Conservation (phyloP, 2,329 filamentous ascomycete genomes). For the Xylaria hypoxylon region DNA sequence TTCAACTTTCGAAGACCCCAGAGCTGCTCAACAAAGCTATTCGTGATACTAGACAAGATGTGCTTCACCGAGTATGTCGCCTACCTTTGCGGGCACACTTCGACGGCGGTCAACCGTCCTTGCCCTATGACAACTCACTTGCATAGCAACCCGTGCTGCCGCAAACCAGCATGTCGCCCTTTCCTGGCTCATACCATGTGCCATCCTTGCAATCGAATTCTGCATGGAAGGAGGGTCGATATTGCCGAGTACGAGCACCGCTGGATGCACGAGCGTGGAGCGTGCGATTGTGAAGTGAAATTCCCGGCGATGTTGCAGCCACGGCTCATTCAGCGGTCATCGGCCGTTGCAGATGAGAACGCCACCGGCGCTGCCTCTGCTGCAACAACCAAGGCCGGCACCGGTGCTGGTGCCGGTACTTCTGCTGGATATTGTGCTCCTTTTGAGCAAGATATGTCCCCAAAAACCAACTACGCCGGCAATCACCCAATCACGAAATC, state of each 20-base stretch:
- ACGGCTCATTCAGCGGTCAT: conserved; percentile 44
- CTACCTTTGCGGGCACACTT: conserved; percentile 62
- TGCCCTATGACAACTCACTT: conserved; percentile 58
- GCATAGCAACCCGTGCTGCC: conserved; percentile 54
- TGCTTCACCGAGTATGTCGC: conserved; percentile 60
- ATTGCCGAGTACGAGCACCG: conserved; percentile 58
- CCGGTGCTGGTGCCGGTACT: neutral
- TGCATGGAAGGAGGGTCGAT: conserved; percentile 56
- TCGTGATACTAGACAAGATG: conserved; percentile 50
- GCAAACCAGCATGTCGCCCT: conserved; percentile 47
- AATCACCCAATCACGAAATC: neutral
- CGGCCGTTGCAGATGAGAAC: neutral
- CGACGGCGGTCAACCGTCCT: conserved; percentile 53
- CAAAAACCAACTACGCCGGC: neutral
- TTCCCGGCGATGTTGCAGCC: conserved; percentile 55
- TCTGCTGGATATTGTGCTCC: neutral
- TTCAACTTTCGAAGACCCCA: neutral
- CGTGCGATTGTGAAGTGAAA: conserved; percentile 53
- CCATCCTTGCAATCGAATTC: conserved; percentile 53
- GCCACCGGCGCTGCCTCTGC: neutral
- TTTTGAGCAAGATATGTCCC: neutral
- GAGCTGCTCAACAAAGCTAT: neutral
- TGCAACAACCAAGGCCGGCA: neutral
- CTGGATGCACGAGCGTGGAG: conserved; percentile 60
- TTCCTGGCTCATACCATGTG: conserved; percentile 54